Conservation (phyloP, 805 yeast species). For the Pichia membranifaciens region DNA sequence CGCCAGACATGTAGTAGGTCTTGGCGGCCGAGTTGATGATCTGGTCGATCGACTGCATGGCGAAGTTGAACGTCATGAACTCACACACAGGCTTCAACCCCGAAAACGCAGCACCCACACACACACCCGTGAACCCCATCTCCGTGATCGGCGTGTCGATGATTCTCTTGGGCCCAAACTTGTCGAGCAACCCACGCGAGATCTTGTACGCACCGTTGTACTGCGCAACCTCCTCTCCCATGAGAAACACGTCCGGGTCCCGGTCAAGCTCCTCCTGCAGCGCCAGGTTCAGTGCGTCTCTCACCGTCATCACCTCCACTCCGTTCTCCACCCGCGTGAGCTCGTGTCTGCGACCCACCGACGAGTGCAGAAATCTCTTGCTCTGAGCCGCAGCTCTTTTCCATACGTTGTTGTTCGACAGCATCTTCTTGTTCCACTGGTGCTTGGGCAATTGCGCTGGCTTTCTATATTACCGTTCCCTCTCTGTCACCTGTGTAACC, state of each 20-base stretch:
- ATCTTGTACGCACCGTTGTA: conserved; percentile 99
- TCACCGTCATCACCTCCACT: conserved; percentile 64
- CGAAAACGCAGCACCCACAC: conserved; percentile 94
- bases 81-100: conserved; percentile 96
- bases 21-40: conserved; percentile 98
- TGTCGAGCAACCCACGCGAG: conserved; percentile 89
- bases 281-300: conserved; percentile 95
- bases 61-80: conserved; percentile 98
- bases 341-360: conserved; percentile 8
- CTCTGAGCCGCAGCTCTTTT: neutral
- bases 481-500: too few relatives aligned
- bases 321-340: conserved; percentile 16
- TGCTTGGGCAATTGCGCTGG: too few relatives aligned
- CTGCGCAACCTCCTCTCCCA: conserved; percentile 99
- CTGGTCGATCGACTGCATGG: conserved; percentile 99
- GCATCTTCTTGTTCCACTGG: neutral
- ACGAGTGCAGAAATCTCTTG: conserved; percentile 8
- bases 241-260: conserved; percentile 86
- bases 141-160: conserved; percentile 98
- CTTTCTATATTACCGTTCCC: too few relatives aligned
- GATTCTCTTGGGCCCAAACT: conserved; percentile 90
- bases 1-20: conserved; percentile 99
- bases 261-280: conserved; percentile 96
- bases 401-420: neutral
- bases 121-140: conserved; percentile 95